Conservation (phyloP, 2,329 filamentous ascomycete genomes). For the Monilinia polystroma region DNA sequence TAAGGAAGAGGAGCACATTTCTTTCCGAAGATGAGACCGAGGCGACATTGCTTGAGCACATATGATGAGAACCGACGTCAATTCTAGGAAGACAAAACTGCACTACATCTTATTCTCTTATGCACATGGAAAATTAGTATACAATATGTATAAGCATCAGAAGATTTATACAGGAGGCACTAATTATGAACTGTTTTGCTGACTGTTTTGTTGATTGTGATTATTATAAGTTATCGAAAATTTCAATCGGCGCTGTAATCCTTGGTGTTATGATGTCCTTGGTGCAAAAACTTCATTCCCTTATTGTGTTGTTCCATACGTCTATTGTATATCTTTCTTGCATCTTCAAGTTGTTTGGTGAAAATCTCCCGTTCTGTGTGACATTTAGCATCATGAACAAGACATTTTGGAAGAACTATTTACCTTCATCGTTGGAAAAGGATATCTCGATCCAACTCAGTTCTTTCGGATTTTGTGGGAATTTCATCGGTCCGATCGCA, state of each 20-base stretch:
- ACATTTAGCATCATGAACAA: not conserved
- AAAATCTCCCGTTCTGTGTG: constrained; percentile 2
- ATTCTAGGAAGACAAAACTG: no score
- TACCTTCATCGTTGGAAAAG: constrained; percentile 9
- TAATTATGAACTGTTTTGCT: no score
- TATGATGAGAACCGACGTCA: not conserved
- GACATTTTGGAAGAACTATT: no score
- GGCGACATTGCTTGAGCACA: not conserved
- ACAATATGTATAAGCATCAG: not conserved
- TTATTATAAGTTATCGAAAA: not conserved
- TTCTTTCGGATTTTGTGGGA: not conserved
- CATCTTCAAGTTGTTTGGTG: not conserved
- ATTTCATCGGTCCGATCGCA: constrained; percentile 8
- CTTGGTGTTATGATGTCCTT: constrained; percentile 4
- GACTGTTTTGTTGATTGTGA: not conserved
- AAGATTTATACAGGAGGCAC: not conserved
- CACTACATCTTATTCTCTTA: not conserved
- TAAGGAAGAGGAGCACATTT: not conserved
- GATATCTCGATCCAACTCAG: constrained; percentile 14
- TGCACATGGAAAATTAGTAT: not conserved
- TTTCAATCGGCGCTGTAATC: not conserved
- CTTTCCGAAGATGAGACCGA: not conserved
- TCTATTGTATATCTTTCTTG: not conserved
- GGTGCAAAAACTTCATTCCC: not conserved
- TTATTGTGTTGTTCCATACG: not conserved